These are phyloP conservation scores for Fusarium drepaniforme DNA, from an alignment of 2,329 filamentous ascomycete genomes.

Conservation along the genomic window DNA sequence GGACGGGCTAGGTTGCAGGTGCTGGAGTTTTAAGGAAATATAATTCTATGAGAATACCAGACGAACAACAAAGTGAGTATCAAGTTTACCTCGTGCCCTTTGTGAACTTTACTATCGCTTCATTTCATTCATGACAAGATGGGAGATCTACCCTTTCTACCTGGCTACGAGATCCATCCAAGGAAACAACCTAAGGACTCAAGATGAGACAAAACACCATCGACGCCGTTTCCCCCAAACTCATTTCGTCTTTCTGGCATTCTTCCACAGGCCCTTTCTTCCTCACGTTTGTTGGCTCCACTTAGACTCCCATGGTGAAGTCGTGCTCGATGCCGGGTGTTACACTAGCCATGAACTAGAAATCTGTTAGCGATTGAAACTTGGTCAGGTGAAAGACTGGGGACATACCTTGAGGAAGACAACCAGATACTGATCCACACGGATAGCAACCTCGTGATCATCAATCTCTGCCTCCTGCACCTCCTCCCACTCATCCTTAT, in stretches of 20 bases:
- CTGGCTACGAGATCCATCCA: background rate
- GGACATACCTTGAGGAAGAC: slow-evolving; percentile 83
- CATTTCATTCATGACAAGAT: slow-evolving; percentile 17
- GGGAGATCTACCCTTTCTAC: slow-evolving; percentile 27
- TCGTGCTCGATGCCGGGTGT: slow-evolving; percentile 81
- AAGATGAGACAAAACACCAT: slow-evolving; percentile 32
- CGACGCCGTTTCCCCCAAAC: slow-evolving; percentile 34
- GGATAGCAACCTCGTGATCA: slow-evolving; percentile 81
- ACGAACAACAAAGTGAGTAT: background rate
- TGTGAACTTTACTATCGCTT: background rate
- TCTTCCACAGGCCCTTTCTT: slow-evolving; percentile 3
- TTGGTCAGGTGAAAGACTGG: background rate
- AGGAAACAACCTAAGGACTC: background rate
- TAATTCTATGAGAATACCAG: background rate
- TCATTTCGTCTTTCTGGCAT: background rate
- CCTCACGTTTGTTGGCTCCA: background rate
- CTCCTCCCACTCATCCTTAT: slow-evolving; percentile 75
- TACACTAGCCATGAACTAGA: slow-evolving; percentile 83
- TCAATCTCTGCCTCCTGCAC: slow-evolving; percentile 71
- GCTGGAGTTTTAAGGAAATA: slow-evolving; percentile 16
- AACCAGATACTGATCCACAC: slow-evolving; percentile 90
- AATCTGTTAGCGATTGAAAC: slow-evolving; percentile 1
- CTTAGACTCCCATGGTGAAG: slow-evolving; percentile 43
- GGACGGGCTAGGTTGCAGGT: background rate
- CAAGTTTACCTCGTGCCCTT: background rate